A percentile compares a stretch with the other conserved stretches of the same genome.
These are phyloP conservation scores for Tolypocladium ophioglossoides DNA, from an alignment of 2,329 filamentous ascomycete species.

Conservation along the genomic window DNA sequence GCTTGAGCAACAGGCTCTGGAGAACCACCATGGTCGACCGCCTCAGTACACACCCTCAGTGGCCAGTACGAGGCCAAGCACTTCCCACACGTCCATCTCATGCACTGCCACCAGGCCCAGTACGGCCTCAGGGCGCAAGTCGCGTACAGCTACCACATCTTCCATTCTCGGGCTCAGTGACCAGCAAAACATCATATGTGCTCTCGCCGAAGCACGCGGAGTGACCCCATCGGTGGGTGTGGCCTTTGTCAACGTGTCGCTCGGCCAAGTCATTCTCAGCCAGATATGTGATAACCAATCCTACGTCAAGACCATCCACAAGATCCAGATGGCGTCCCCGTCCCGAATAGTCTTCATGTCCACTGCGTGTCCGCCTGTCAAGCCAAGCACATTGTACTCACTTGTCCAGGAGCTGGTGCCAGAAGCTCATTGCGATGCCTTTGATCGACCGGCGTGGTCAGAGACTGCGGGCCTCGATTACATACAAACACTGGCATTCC, in stretches of 20 bases:
- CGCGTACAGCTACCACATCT: constrained; percentile 25
- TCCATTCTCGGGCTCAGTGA: constrained; percentile 35
- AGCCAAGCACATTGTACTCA: constrained; percentile 61
- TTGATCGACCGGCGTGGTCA: constrained; percentile 77
- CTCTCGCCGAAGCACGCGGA: constrained; percentile 78
- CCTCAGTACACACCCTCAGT: constrained; percentile 7
- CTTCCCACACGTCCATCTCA: constrained; percentile 10
- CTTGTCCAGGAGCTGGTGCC: constrained; percentile 54
- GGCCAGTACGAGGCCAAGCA: constrained; percentile 7
- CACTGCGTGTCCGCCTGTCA: constrained; percentile 53
- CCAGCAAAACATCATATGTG: constrained; percentile 71
- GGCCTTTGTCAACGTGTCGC: constrained; percentile 78
- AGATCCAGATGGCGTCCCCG: constrained; percentile 71
- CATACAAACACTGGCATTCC: constrained; percentile 68
- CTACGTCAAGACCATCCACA: constrained; percentile 80
- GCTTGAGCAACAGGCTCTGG: neutral
- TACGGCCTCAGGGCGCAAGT: constrained; percentile 34
- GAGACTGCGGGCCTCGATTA: constrained; percentile 68
- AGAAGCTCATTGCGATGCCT: constrained; percentile 24
- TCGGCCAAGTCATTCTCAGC: constrained; percentile 73
- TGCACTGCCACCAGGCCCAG: constrained; percentile 18
- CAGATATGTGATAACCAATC: constrained; percentile 92
- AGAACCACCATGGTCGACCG: neutral
- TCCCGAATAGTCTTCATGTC: constrained; percentile 69
- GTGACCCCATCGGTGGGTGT: constrained; percentile 76